Evolutionary conservation across 2,329 filamentous ascomycete species (phyloP), one percentile per base, ranked within the genome.

Genomic region (Calonectria honghensis): DNA sequence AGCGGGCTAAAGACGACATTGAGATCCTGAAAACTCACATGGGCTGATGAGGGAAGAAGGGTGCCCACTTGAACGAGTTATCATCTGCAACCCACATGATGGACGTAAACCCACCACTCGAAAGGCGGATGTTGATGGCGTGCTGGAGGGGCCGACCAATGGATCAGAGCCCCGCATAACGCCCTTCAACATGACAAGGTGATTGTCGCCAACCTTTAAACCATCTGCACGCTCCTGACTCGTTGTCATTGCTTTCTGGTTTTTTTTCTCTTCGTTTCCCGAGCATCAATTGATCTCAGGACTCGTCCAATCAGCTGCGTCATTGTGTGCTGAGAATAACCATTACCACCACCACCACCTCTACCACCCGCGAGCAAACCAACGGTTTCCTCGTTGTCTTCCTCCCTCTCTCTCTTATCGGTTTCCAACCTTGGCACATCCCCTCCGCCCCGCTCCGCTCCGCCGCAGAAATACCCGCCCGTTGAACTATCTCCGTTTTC

Each of bases 11-110:
- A 57, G 14, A 45, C 10, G 29, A 24, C n/a, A 39, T 4, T 6
- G 18, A 41, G 32, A 37, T 6, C 14, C 50, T 41, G 39, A 18
- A 52, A 32, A 16, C 29, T 27, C 45, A 63, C 45, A 72, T 72
- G 32, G 73, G 70, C 77, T 72, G 78, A 79, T 79, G 74, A 76
- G 73, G 78, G 78, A 79, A 11, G 27, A 14, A 29, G 14, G 74
- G 39, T 31, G 35, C 10, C 50, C 70, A 57, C 68, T 14, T n/a
- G 31, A 20, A 54, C n/a, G 27, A 57, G 59, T 52, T 35, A 51
- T 37, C 50, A 54, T 27, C 6, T 54, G 68, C 68, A 57, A 57
- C 35, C 68, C 68, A 71, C 61, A 50, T 65, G 61, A 65, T 50
- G 48, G 31, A 48, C 37, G 16, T 35, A 35, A 63, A 71, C 39